Evolutionary conservation across 139 green algal species (phyloP), one percentile per base, ranked within the genome.

Genomic region (Chlorella sp.): DNA sequence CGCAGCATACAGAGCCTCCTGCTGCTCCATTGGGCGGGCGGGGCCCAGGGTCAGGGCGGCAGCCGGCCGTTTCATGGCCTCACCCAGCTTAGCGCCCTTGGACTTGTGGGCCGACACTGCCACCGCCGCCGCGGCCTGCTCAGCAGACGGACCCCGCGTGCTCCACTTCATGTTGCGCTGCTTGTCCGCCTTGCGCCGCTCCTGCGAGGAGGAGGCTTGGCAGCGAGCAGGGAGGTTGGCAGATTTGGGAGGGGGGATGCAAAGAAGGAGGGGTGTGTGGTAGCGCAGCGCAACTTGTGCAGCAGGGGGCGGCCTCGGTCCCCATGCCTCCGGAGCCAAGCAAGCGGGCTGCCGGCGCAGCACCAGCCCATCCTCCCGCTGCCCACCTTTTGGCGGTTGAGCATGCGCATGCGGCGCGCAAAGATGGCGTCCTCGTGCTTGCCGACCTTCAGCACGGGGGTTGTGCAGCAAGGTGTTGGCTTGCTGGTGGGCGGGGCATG

Each of bases 371-470:
- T n/a, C n/a, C n/a, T n/a, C n/a, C n/a, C n/a, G 8, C 69, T 40
- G 30, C 62, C 20, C 51, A 85, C 83, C 68, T 88, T 90, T 56
- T 94, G 89, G 1, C 88, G 75, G 65, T 87, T 78, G 70, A 96
- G 90, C 83, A 97, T 88, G 41, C 94, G 89, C 83, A 94, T 93
- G 44, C 97, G 92, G 87, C 98, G 98, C 75, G 93, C 85, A 87
- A 99, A 99, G 86, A 99, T 99, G 51, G 87, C 86, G 65, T 99
- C 96, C 91, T 99, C 97, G 72, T 92, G 91, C 38, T 80, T 68
- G 5, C 92, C 95, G 14, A 60, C 51, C 51, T 60, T 11, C 51
- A 24, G 51, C 2, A 3, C 13, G 2, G 24, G 14, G 51, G 51
- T 60, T 11, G 13, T 3, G 51, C 14, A 24, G 51, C 8, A 54